Evolutionary conservation across 345 rosid species (phyloP).

Genomic region (Eutrema yunnanense): DNA sequence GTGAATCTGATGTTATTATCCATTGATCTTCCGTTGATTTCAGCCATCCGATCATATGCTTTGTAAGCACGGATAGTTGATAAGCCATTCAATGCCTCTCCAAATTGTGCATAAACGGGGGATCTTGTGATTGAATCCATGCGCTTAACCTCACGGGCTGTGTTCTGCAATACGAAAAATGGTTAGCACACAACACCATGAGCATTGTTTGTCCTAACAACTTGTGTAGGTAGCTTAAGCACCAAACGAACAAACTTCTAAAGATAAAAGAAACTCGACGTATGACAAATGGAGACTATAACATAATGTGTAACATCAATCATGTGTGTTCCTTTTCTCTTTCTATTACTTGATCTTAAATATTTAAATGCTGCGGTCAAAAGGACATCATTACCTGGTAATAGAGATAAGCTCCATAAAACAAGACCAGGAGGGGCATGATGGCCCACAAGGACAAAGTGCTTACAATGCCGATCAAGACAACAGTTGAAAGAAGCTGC

Average conservation of each 20-base stretch:
- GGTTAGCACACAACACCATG: neutral
- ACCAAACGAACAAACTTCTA: neutral
- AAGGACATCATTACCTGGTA: conserved; percentile 42
- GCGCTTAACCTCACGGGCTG: conserved; percentile 98
- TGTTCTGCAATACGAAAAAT: conserved; percentile 42
- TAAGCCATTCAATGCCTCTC: conserved; percentile 95
- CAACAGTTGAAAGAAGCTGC: conserved; percentile 92
- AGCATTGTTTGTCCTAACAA: neutral
- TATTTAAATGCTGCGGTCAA: neutral
- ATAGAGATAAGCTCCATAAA: conserved; percentile 87
- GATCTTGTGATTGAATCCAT: conserved; percentile 91
- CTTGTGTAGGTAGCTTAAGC: neutral
- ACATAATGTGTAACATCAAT: neutral
- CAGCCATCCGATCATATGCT: conserved; percentile 96
- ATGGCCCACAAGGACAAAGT: conserved; percentile 98
- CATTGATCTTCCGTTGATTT: conserved; percentile 86
- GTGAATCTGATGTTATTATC: conserved; percentile 91
- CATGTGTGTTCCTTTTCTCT: neutral
- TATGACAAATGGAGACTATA: neutral
- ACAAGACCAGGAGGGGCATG: conserved; percentile 89
- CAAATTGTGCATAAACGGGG: conserved; percentile 97
- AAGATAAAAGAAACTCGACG: neutral
- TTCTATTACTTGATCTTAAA: neutral
- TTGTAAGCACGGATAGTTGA: conserved; percentile 93
- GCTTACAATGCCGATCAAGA: conserved; percentile 93